phyloP scores from a whole-genome alignment of 768 basidiomycete genomes.

The Phylloporus arenicola region DNA sequence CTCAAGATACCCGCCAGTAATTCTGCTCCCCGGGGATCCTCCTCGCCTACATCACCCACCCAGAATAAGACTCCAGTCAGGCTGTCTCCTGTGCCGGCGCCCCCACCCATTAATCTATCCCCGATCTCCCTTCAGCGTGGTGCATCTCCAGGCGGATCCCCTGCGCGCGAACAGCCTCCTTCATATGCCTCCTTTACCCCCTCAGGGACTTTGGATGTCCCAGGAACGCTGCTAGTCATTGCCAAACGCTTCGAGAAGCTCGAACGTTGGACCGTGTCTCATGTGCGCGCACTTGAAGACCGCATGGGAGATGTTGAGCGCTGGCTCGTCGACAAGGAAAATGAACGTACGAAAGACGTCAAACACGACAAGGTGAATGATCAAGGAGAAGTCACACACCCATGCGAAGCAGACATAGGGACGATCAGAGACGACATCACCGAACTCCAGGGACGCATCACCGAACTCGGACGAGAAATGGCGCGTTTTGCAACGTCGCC shows the following conservation, averaged over 20 bases:
- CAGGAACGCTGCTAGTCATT: slow-evolving; percentile 66
- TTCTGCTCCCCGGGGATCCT: slow-evolving; percentile 43
- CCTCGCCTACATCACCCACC: slow-evolving; percentile 58
- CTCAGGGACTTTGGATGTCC: slow-evolving; percentile 69
- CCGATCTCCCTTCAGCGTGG: slow-evolving; percentile 58
- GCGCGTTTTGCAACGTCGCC: slow-evolving; percentile 61
- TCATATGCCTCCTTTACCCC: slow-evolving; percentile 70
- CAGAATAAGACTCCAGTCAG: slow-evolving; percentile 34
- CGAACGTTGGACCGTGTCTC: slow-evolving; percentile 85
- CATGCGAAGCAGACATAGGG: slow-evolving; percentile 36
- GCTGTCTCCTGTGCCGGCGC: slow-evolving; percentile 34
- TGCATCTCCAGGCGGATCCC: slow-evolving; percentile 34
- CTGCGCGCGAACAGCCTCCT: slow-evolving; percentile 51
- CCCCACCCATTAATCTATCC: slow-evolving; percentile 47
- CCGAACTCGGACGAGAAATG: slow-evolving; percentile 74
- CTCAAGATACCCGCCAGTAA: slow-evolving; percentile 47
- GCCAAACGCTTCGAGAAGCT: slow-evolving; percentile 80
- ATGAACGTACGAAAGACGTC: slow-evolving; percentile 37
- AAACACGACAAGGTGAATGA: slow-evolving; percentile 19
- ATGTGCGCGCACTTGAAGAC: slow-evolving; percentile 84
- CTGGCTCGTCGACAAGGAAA: slow-evolving; percentile 84
- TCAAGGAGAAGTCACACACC: slow-evolving; percentile 6
- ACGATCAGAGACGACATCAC: slow-evolving; percentile 63
- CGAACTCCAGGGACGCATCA: slow-evolving; percentile 71
- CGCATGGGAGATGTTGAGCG: slow-evolving; percentile 89